These are phyloP conservation scores for Dioscorea zingiberensis DNA, from an alignment of 106 monocot species.

Conservation along the genomic window DNA sequence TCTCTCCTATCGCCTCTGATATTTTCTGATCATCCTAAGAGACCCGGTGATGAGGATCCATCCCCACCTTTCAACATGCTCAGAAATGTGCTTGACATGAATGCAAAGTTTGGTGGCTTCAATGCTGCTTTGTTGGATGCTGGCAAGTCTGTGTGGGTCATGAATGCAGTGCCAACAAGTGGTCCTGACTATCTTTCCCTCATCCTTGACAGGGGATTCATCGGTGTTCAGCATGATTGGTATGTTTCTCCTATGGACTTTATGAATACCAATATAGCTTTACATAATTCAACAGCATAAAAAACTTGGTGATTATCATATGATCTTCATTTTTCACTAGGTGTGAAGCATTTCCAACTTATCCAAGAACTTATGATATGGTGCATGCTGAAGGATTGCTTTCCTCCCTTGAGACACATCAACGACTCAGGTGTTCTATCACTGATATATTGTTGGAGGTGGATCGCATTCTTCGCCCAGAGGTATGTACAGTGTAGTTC, in stretches of 20 bases:
- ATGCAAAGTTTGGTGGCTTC: constrained; percentile 78
- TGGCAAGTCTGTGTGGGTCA: constrained; percentile 92
- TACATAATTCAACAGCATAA: background rate
- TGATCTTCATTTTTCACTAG: constrained; percentile 18
- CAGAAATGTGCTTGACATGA: constrained; percentile 92
- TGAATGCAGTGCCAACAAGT: constrained; percentile 87
- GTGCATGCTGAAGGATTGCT: constrained; percentile 80
- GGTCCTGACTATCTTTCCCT: constrained; percentile 38
- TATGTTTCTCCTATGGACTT: background rate
- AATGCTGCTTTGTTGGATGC: constrained; percentile 81
- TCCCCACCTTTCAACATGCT: constrained; percentile 93
- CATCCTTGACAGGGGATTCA: constrained; percentile 28
- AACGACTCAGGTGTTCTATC: constrained; percentile 61
- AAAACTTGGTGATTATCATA: background rate
- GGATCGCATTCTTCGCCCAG: constrained; percentile 89
- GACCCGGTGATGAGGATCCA: constrained; percentile 96
- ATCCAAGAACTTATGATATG: constrained; percentile 98
- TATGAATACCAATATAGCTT: background rate
- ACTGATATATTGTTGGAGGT: constrained; percentile 73
- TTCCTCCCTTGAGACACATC: constrained; percentile 40
- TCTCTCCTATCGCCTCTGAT: constrained; percentile 87
- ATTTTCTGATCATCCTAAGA: constrained; percentile 97
- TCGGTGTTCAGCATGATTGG: constrained; percentile 22
- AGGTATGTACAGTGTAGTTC: constrained; percentile 36
- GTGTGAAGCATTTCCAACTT: constrained; percentile 99